A percentile compares a stretch with the other conserved stretches of the same genome.
Conservation (phyloP, 805 yeast species). For the Komagataella mondaviorum region DNA sequence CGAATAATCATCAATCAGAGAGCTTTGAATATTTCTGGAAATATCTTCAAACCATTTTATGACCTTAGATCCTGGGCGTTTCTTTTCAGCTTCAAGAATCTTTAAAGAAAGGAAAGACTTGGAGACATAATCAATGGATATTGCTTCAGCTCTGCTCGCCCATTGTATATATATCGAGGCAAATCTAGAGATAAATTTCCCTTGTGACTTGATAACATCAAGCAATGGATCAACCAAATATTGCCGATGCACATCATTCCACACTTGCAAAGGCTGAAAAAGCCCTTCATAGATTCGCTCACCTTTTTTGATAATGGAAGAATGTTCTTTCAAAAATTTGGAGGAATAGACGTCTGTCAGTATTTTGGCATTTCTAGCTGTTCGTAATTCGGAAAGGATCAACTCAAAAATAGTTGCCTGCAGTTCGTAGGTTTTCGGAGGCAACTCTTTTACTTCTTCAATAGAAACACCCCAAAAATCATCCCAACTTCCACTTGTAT, state of each 20-base stretch:
- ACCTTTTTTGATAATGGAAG: constrained; percentile 32
- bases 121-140: constrained; percentile 47
- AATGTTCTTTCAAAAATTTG: constrained; percentile 21
- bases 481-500: not conserved
- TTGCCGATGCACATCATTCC: constrained; percentile 41
- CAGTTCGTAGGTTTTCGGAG: constrained; percentile 13
- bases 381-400: constrained; percentile 56
- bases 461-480: not conserved
- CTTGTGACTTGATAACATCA: constrained; percentile 42
- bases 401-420: constrained; percentile 72
- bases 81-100: constrained; percentile 20
- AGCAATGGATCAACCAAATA: constrained; percentile 45
- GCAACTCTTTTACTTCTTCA: not conserved
- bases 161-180: constrained; percentile 54
- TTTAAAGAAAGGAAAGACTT: constrained; percentile 48
- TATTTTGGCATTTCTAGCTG: constrained; percentile 51
- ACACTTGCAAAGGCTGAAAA: constrained; percentile 38
- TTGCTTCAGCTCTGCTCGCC: constrained; percentile 41
- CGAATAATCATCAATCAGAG: not conserved
- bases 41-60: not conserved
- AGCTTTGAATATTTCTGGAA: not conserved
- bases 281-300: constrained; percentile 48
- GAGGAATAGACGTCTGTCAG: constrained; percentile 47
- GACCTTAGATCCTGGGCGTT: not conserved
- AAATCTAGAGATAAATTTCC: constrained; percentile 45